Percentiles rank a stretch among this genome's conserved stretches.
phyloP scores from a whole-genome alignment of 1,284 basidiomycete species.

The Cystobasidium sp. region DNA sequence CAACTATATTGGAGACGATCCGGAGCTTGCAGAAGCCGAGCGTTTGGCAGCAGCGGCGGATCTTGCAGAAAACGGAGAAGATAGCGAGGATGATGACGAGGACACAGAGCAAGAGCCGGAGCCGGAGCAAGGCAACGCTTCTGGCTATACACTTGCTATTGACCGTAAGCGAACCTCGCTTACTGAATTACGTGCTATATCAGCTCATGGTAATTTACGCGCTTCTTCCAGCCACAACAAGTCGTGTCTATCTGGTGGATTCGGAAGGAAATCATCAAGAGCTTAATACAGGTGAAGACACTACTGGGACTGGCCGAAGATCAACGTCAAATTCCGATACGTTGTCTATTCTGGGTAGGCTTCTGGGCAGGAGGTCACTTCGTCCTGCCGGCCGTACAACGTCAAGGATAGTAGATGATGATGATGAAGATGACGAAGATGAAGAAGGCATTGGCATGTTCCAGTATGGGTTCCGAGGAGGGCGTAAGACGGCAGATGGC shows the following conservation, averaged over 20 bases:
- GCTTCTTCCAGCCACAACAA: conserved; percentile 35
- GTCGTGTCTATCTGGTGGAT: conserved; percentile 45
- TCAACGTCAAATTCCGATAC: conserved; percentile 27
- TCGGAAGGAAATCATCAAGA: conserved; percentile 36
- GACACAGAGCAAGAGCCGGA: conserved; percentile 26
- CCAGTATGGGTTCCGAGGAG: conserved; percentile 45
- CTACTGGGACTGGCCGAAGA: neutral
- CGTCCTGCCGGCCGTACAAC: conserved; percentile 35
- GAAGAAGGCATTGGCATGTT: conserved; percentile 51
- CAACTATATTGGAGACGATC: conserved; percentile 16
- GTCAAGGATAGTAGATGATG: conserved; percentile 44
- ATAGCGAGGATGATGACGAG: conserved; percentile 44
- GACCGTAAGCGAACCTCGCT: conserved; percentile 43
- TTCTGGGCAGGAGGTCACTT: conserved; percentile 43
- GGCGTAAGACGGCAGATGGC: conserved; percentile 44
- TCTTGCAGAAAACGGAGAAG: conserved; percentile 41
- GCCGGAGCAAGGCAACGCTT: neutral
- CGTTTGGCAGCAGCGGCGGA: conserved; percentile 17
- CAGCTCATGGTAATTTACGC: neutral
- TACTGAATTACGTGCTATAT: neutral
- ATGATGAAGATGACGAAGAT: conserved; percentile 46
- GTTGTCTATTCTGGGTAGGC: conserved; percentile 43
- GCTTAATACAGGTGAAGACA: conserved; percentile 13
- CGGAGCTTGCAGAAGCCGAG: conserved; percentile 43
- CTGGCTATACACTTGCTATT: conserved; percentile 42